phyloP scores from a whole-genome alignment of 805 yeast species.

The Candida alai region DNA sequence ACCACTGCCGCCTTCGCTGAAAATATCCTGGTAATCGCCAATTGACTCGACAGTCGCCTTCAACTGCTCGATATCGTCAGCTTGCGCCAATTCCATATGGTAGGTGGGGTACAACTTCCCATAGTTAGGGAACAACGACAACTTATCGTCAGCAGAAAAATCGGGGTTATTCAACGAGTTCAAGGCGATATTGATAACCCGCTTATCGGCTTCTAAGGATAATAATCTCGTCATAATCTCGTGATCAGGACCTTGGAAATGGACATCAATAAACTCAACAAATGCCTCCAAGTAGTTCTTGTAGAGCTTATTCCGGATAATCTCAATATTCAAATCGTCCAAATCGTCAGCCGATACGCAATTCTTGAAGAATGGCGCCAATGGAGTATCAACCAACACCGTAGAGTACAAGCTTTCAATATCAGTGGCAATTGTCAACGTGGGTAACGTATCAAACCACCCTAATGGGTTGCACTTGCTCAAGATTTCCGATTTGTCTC shows the following conservation, averaged over 20 bases:
- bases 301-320: conserved; percentile 86
- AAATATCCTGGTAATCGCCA: conserved; percentile 62
- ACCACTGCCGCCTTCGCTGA: conserved; percentile 32
- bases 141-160: conserved; percentile 67
- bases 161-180: conserved; percentile 83
- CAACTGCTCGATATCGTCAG: conserved; percentile 85
- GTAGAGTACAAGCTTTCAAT: conserved; percentile 89
- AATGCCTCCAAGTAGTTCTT: conserved; percentile 93
- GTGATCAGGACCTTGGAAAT: conserved; percentile 69
- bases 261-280: conserved; percentile 53
- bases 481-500: conserved; percentile 85
- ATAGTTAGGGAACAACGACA: conserved; percentile 69
- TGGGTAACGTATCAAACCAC: conserved; percentile 97
- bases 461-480: conserved; percentile 95
- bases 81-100: conserved; percentile 61
- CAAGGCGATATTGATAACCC: conserved; percentile 86
- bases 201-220: conserved; percentile 90
- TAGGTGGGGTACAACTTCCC: conserved; percentile 77
- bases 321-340: conserved; percentile 93
- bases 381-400: conserved; percentile 92
- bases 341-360: conserved; percentile 84
- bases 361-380: conserved; percentile 93
- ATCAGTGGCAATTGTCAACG: conserved; percentile 91
- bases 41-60: conserved; percentile 59
- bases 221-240: conserved; percentile 78